These are phyloP conservation scores for Ajuga chamaepitys DNA, from an alignment of 257 asterid genomes.

Conservation along the genomic window DNA sequence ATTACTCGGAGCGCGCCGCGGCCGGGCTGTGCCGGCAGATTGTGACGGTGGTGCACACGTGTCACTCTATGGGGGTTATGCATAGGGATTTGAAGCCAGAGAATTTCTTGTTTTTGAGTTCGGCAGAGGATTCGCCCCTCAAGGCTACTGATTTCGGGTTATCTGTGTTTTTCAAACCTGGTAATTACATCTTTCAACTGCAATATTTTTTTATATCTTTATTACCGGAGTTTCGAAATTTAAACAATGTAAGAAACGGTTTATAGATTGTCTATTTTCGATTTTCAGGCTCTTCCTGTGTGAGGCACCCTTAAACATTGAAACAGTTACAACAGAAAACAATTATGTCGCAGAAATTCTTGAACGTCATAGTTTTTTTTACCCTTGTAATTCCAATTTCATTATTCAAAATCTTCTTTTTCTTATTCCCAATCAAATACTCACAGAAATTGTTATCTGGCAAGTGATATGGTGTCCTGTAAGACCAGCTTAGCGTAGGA, in stretches of 20 bases:
- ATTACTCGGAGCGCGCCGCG: conserved; percentile 97
- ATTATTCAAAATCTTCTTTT: background rate
- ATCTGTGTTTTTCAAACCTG: conserved; percentile 69
- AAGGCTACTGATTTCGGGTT: conserved; percentile 87
- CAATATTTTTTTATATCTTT: background rate
- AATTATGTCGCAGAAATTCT: too few relatives aligned
- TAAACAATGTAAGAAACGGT: background rate
- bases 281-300: background rate
- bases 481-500: too few relatives aligned
- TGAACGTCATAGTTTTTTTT: too few relatives aligned
- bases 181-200: conserved; percentile 18
- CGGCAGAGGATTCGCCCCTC: conserved; percentile 59
- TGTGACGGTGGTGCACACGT: conserved; percentile 71
- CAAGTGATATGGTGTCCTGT: too few relatives aligned
- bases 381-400: too few relatives aligned
- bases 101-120: conserved; percentile 57
- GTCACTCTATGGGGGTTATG: conserved; percentile 87
- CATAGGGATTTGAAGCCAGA: conserved; percentile 90
- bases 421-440: background rate
- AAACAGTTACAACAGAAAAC: too few relatives aligned
- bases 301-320: background rate
- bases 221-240: background rate
- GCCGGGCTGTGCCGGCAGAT: conserved; percentile 81
- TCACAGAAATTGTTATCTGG: too few relatives aligned
- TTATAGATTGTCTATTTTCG: background rate